Percentiles rank a stretch among this genome's conserved stretches.
These are phyloP conservation scores for Colletotrichum melonis DNA, from an alignment of 2,329 filamentous ascomycete species.

Conservation along the genomic window DNA sequence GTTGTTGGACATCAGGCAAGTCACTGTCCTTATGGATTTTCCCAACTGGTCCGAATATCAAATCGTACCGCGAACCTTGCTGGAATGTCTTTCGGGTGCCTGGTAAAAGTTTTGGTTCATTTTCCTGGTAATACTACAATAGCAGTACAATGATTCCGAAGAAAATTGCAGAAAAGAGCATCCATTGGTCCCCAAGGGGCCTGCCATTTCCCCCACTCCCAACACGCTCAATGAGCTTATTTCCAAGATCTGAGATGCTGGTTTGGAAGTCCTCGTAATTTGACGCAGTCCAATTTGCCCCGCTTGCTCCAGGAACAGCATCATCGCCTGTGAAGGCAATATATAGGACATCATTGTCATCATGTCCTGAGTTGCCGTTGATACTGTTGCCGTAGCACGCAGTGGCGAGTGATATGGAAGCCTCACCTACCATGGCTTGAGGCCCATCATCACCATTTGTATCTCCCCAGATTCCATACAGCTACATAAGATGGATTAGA, in stretches of 20 bases:
- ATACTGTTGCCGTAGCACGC: constrained; percentile 65
- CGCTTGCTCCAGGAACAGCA: constrained; percentile 65
- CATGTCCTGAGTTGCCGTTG: constrained; percentile 67
- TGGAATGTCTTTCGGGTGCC: background rate
- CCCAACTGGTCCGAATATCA: too few relatives aligned
- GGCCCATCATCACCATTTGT: constrained; percentile 65
- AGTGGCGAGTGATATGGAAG: constrained; percentile 67
- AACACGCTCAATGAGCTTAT: constrained; percentile 59
- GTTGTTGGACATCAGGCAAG: too few relatives aligned
- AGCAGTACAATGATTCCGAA: background rate
- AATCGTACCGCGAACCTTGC: too few relatives aligned
- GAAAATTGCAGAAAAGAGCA: background rate
- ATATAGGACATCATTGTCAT: constrained; percentile 69
- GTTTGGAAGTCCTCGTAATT: constrained; percentile 61
- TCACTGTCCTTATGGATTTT: too few relatives aligned
- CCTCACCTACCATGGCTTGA: constrained; percentile 64
- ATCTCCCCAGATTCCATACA: constrained; percentile 72
- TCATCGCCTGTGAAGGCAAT: constrained; percentile 68
- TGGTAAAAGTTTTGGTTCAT: background rate
- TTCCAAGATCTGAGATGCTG: constrained; percentile 63
- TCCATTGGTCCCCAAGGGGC: background rate
- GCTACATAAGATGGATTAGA: constrained; percentile 42
- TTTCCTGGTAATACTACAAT: background rate
- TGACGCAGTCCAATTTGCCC: constrained; percentile 65
- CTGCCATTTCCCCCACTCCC: constrained; percentile 29